Evolutionary conservation across 2,329 filamentous ascomycete genomes (phyloP), one percentile per base, ranked within the genome.

Genomic region (Pestalotiopsis sp.): DNA sequence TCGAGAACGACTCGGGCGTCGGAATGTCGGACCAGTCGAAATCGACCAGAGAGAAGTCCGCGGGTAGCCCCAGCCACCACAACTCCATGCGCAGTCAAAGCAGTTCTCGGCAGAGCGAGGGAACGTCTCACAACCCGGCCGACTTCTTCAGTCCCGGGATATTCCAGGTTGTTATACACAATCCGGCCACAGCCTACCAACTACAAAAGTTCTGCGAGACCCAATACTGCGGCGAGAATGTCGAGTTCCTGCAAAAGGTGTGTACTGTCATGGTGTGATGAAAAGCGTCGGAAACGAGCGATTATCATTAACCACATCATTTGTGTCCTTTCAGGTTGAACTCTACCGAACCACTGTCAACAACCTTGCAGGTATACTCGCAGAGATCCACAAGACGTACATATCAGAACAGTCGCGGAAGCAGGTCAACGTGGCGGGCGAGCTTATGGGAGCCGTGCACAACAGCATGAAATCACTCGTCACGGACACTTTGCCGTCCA

Each of bases 231-330:
- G 79, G 78, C 3, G 82, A 84, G 69, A 83, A 84, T 67, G 77
- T 84, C 73, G 82, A 84, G 66, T 86, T 86, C 69, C 73, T 86
- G 39, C 75, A 81, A 25, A 84, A 84, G 79, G 84, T 85, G 67
- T 7, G 61, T 17, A 4, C 17, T 36, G 12, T 27, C 4, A 39
- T 17, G 13, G 3, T 7, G 11, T 39, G 9, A 63, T 11, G 11
- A 14, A 20, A 45, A 23, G 31, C 23, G 11, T 20, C 61, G 7
- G 36, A n/a, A 17, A 1, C 14, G 20, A 17, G 38, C 31, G 25
- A 58, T 17, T 59, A 36, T 41, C 20, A 36, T 17, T 59, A 56
- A 56, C 67, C 59, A 39, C 2, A 9, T 17, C 11, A 23, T 7
- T 38, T 27, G 20, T 25, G 31, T 9, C 6, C 31, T 36, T 36